Evolutionary conservation across 345 rosid genomes (phyloP).

Genomic region (Streptanthus diversifolius): DNA sequence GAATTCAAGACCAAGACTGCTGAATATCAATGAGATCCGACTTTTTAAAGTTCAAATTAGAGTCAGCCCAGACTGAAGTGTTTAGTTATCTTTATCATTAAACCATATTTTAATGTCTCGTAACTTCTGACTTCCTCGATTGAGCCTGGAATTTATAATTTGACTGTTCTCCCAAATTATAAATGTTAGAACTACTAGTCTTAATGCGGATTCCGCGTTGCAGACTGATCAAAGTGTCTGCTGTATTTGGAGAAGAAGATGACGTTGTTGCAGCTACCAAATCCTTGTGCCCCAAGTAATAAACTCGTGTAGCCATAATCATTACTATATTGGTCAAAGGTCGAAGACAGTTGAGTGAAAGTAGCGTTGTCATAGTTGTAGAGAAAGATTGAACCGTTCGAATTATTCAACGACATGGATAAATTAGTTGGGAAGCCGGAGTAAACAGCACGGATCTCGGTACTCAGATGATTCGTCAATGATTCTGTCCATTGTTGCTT

Average conservation of each 20-base stretch:
- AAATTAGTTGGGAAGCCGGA: too few relatives aligned
- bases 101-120: not conserved
- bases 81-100: not conserved
- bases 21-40: constrained; percentile 46
- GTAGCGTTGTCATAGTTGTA: too few relatives aligned
- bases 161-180: too few relatives aligned
- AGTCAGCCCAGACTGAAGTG: not conserved
- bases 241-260: not conserved
- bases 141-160: too few relatives aligned
- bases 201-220: not conserved
- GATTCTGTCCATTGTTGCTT: not conserved
- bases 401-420: too few relatives aligned
- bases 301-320: not conserved
- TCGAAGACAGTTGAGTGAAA: too few relatives aligned
- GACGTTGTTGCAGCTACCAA: not conserved
- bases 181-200: not conserved
- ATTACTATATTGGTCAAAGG: too few relatives aligned
- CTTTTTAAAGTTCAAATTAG: not conserved
- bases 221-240: not conserved
- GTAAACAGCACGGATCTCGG: too few relatives aligned
- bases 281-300: not conserved
- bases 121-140: not conserved
- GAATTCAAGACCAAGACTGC: constrained; percentile 55
- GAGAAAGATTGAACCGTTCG: too few relatives aligned
- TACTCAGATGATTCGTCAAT: not conserved